Evolutionary conservation across 1,284 basidiomycete species (phyloP).

Genomic region (Sanguinoderma infundibulare): DNA sequence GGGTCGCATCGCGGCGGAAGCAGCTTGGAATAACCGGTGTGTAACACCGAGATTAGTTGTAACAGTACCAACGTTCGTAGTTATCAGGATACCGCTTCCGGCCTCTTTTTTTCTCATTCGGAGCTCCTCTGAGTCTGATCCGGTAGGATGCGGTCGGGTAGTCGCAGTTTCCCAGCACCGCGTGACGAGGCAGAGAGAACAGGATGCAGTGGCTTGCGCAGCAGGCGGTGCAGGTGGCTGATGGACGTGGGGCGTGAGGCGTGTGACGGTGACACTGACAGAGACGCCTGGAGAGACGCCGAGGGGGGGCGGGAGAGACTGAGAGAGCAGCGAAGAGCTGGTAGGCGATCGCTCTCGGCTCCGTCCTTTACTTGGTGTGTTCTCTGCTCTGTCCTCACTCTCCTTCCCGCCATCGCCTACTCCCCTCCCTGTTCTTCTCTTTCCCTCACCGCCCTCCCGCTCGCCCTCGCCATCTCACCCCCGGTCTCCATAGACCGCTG

Average conservation of each 20-base stretch:
- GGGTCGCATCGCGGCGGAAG: not conserved
- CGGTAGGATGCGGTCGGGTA: too few relatives aligned
- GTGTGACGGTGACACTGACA: not conserved
- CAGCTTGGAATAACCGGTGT: not conserved
- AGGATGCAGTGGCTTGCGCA: not conserved
- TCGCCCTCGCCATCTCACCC: not conserved
- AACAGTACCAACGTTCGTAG: not conserved
- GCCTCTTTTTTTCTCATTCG: not conserved
- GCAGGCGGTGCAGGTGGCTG: not conserved
- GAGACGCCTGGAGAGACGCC: not conserved
- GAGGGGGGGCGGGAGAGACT: not conserved
- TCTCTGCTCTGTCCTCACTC: not conserved
- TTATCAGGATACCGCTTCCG: not conserved
- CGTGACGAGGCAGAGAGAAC: too few relatives aligned
- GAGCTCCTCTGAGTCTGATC: too few relatives aligned
- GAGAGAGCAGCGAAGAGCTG: not conserved
- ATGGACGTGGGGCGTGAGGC: not conserved
- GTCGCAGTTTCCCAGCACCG: too few relatives aligned
- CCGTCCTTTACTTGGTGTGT: not conserved
- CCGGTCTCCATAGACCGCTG: constrained; percentile 3
- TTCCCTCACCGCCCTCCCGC: not conserved
- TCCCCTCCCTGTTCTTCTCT: not conserved
- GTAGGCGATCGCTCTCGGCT: not conserved
- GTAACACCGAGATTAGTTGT: not conserved
- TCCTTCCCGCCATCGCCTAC: not conserved